Base-by-base conservation (phyloP, 108 stramenopile species). In the Stephanodiscus minutulus region DNA sequence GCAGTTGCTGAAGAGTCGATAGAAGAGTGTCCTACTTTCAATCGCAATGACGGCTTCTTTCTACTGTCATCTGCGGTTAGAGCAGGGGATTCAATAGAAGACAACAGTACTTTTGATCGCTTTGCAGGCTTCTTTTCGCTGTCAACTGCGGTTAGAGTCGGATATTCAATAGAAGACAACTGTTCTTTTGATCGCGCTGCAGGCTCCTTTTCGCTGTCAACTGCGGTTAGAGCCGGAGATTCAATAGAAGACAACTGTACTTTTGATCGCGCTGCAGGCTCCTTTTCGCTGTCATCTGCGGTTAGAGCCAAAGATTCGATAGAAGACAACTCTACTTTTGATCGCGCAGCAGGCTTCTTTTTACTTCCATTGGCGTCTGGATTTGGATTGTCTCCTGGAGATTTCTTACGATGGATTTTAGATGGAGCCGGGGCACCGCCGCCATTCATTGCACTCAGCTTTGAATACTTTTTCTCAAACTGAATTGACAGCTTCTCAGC, bases 401-500 rank as follows among this genome's bases (percentile, higher is more conserved):
- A 44, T 15, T 44, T 44, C 3, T 44, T 44, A 44, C 1, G 11
- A 44, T 15, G 3, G 15, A 44, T 44, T 44, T 41, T 35, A n/a
- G 59, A 60, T 8, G 4, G n/a, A 9, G 59, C 17, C 17, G 59
- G 59, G 28, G 5, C 36, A 8, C 49, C 62, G 49, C 53, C 64
- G 33, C 49, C 61, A 21, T 77, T 77, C 50, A 76, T 28, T 1
- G 68, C 73, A 21, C 66, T 31, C 20, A 82, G 47, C 29, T 90
- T 89, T 21, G 65, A 35, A 64, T 83, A 92, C 56, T 89, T 87
- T 39, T 92, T 90, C 65, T 96, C 93, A 74, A 92, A 97, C 57
- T 82, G 83, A 69, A 89, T 91, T 46, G 64, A 75, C 64, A 92
- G 70, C 41, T 50, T 73, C 41, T 64, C 56, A 11, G 91, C 92